Percentiles rank a stretch among this genome's conserved stretches.
Evolutionary conservation across 352 stramenopile genomes (phyloP).

Genomic region (Poterioochromonas sp.): DNA sequence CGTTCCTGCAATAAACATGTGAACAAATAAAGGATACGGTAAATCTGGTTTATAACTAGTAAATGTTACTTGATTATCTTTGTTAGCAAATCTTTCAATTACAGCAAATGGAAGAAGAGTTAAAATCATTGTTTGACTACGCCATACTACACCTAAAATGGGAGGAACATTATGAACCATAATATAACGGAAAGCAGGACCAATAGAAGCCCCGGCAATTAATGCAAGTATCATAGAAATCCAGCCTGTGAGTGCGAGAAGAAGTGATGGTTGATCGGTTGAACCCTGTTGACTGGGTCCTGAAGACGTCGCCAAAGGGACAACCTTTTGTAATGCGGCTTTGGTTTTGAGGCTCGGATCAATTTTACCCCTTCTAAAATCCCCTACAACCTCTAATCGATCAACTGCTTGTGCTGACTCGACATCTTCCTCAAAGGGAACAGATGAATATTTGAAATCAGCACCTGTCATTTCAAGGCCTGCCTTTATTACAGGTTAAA

Average conservation of each 20-base stretch:
- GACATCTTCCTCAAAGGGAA: no score
- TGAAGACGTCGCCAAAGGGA: no score
- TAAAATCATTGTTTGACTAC: neutral
- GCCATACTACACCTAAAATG: neutral
- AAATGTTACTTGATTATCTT: neutral
- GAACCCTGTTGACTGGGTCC: no score
- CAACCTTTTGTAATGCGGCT: no score
- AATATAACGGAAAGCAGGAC: constrained; percentile 19
- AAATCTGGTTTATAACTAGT: neutral
- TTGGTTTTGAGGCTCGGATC: no score
- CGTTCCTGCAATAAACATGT: neutral
- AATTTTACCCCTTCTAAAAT: no score
- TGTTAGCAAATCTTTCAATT: neutral
- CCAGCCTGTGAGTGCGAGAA: neutral
- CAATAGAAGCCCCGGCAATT: constrained; percentile 6
- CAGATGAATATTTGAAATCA: no score
- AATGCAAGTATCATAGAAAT: neutral
- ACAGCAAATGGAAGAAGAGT: neutral
- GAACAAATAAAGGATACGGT: neutral
- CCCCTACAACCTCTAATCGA: no score
- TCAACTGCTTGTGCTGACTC: no score
- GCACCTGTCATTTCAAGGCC: no score
- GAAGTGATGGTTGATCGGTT: no score
- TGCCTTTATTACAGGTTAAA: no score
- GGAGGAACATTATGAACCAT: neutral